phyloP scores from a whole-genome alignment of 192 early-diverging fungal genomes.

The Coemansia sp. region DNA sequence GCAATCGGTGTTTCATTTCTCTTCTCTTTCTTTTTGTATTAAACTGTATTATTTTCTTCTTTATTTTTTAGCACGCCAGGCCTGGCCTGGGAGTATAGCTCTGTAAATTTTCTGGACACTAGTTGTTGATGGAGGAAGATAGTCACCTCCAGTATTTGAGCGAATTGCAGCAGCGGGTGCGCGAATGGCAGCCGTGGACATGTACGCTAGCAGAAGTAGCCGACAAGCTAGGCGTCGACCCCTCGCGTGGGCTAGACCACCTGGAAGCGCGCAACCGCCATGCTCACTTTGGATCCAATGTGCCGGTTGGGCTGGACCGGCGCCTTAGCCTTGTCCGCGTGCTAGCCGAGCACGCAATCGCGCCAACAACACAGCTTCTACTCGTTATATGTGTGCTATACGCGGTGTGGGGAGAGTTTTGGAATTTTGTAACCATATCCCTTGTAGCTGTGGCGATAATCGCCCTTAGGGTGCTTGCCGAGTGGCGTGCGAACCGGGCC shows the following conservation, averaged over 20 bases:
- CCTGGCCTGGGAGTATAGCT: not conserved
- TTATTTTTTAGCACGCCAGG: not conserved
- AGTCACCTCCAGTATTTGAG: conserved; percentile 33
- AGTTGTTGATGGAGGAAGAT: conserved; percentile 26
- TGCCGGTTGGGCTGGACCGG: conserved; percentile 27
- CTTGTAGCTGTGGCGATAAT: conserved; percentile 22
- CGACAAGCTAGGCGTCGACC: conserved; percentile 40
- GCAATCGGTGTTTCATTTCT: conserved; percentile 2
- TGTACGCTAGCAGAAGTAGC: conserved; percentile 34
- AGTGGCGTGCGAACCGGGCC: conserved; percentile 31
- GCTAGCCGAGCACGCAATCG: conserved; percentile 17
- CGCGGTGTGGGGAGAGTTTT: conserved; percentile 42
- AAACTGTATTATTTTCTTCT: not conserved
- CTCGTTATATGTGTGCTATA: conserved; percentile 32
- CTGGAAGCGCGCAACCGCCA: conserved; percentile 31
- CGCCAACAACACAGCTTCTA: conserved; percentile 41
- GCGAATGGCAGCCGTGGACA: conserved; percentile 39
- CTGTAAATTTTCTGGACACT: not conserved
- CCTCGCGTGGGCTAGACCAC: conserved; percentile 30
- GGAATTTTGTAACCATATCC: conserved; percentile 33
- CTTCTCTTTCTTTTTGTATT: conserved; percentile 1
- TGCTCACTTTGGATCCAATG: conserved; percentile 30
- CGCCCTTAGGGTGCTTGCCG: conserved; percentile 22
- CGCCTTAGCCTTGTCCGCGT: conserved; percentile 16
- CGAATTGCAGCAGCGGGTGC: conserved; percentile 20